These are phyloP conservation scores for Diplodia sapinea DNA, from an alignment of 2,329 filamentous ascomycete genomes.

Conservation along the genomic window DNA sequence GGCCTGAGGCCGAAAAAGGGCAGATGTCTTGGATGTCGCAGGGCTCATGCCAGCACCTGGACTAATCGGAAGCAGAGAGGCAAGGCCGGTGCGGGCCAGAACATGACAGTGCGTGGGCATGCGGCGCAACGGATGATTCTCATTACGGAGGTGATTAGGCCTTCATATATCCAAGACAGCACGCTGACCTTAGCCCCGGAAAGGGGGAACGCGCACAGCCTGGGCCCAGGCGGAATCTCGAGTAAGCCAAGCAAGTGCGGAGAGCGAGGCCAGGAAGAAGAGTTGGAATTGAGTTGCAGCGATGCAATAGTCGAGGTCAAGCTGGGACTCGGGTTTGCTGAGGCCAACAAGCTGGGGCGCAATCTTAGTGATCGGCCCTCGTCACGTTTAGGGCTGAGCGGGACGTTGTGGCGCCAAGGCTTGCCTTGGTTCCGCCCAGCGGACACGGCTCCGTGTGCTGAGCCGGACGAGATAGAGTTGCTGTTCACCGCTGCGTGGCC, in stretches of 20 bases:
- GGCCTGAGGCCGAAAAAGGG: slow-evolving; percentile 13
- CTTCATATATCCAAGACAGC: slow-evolving; percentile 27
- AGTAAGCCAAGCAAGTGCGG: background rate
- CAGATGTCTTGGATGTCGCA: slow-evolving; percentile 19
- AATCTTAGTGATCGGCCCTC: slow-evolving; percentile 15
- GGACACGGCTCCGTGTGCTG: slow-evolving; percentile 1
- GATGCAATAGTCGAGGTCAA: background rate
- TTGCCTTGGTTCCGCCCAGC: background rate
- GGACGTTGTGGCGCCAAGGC: slow-evolving; percentile 6
- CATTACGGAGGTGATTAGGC: slow-evolving; percentile 23
- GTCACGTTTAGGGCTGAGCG: slow-evolving; percentile 22
- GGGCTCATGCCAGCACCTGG: slow-evolving; percentile 6
- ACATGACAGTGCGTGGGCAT: background rate
- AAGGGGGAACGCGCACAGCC: background rate
- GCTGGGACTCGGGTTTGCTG: background rate
- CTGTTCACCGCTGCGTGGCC: slow-evolving; percentile 14
- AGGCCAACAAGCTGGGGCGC: background rate
- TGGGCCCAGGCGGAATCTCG: background rate
- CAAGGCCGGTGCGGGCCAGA: slow-evolving; percentile 19
- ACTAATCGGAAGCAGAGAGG: background rate
- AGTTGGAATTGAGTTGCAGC: background rate
- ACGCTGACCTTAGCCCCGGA: slow-evolving; percentile 11
- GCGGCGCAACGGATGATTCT: slow-evolving; percentile 9
- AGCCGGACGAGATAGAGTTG: no score
- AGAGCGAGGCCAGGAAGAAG: background rate